Evolutionary conservation across 495 filamentous ascomycete genomes (phyloP), one percentile per base, ranked within the genome.

Genomic region (Monascus purpureus): DNA sequence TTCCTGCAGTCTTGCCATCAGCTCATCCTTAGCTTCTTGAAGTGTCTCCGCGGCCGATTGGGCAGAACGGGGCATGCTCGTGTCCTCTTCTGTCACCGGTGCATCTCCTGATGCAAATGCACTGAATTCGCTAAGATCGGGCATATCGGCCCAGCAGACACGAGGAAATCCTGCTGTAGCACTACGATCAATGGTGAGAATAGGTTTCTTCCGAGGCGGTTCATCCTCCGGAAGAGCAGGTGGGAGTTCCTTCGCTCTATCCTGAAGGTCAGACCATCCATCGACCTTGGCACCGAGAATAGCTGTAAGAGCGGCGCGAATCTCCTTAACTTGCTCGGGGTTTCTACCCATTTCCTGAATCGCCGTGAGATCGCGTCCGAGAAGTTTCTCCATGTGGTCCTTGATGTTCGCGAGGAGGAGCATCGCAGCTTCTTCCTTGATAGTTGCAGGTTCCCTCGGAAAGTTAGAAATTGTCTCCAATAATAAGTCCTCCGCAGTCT

Each of bases 1-100:
- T 27, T 72, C 64, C 28, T 68, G 65, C 7, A 72, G 44, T 12
- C 68, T 58, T 25, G 63, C 62, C 67, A 72, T 70, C 25, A 79
- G 40, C 57, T 80, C 57, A 49, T 72, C 62, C 36, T 73, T 73
- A 8, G 68, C 68, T 32, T 61, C 59, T 40, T 69, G 64, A 19
- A 73, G 47, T 2, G 62, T 70, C 25, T 64, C 56, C 9, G 65
- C 67, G 8, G 68, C 68, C 8, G 67, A 69, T 28, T 68, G 58
- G n/a, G 65, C 55, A 16, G 63, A 65, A n/a, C 65, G 62, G 4
- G 65, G 56, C 50, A 67, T 64, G 37, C 50, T 58, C 4, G 55
- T 67, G 37, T 72, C 68, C 23, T 68, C 64, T 2, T 61, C 56
- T 13, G 50, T 58, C 1, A 65, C 49, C 7, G 46, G 41, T 3